Conservation (phyloP, 495 filamentous ascomycete species). For the Lophium mytilinum region DNA sequence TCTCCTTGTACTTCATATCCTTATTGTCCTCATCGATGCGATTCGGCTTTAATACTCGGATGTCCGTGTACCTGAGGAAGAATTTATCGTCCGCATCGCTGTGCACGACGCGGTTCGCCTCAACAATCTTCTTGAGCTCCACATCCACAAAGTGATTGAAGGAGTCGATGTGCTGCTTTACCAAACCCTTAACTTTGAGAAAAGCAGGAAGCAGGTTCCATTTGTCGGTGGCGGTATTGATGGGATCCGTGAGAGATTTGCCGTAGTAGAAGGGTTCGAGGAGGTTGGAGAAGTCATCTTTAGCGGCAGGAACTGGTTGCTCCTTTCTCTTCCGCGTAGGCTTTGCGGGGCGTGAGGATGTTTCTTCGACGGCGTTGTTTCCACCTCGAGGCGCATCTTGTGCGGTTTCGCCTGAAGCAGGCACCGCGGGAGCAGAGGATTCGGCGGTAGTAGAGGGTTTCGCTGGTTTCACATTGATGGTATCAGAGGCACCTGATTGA, state of each 20-base stretch:
- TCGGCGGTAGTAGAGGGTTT: background rate
- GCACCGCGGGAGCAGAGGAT: background rate
- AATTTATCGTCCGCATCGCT: slow-evolving; percentile 86
- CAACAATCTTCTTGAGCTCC: slow-evolving; percentile 91
- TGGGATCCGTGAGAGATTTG: slow-evolving; percentile 85
- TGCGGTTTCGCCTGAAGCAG: too few species aligned
- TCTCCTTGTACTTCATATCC: slow-evolving; percentile 48
- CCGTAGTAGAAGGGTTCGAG: slow-evolving; percentile 94
- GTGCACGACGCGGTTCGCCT: slow-evolving; percentile 71
- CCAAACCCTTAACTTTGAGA: slow-evolving; percentile 90
- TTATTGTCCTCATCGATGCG: slow-evolving; percentile 55
- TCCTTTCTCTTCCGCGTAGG: slow-evolving; percentile 5
- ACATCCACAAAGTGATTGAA: slow-evolving; percentile 96
- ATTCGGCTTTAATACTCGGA: slow-evolving; percentile 71
- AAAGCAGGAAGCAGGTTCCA: slow-evolving; percentile 95
- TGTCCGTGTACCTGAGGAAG: slow-evolving; percentile 79
- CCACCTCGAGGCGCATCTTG: background rate
- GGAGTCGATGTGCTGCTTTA: slow-evolving; percentile 97
- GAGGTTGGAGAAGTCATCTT: slow-evolving; percentile 64
- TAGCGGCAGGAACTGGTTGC: background rate
- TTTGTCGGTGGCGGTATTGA: slow-evolving; percentile 85
- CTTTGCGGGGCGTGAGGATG: background rate
- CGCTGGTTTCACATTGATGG: background rate
- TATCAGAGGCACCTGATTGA: background rate
- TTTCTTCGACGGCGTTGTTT: background rate